Evolutionary conservation across 192 early-diverging fungal genomes (phyloP).

Genomic region (Coemansia furcata): DNA sequence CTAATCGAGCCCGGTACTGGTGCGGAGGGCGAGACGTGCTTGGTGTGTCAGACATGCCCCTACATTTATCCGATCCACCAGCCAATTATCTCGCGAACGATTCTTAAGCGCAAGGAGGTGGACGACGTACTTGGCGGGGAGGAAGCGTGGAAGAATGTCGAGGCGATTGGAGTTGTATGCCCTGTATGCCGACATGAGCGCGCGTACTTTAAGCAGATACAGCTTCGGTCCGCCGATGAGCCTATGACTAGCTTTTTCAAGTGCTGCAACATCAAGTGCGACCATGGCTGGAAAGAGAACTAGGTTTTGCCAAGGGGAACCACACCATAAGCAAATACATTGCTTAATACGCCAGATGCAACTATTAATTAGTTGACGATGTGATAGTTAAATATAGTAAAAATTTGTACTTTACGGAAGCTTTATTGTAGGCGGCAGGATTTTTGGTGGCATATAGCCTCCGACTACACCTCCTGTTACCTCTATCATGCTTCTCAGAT

Average conservation of each 20-base stretch:
- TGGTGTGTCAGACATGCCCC: constrained; percentile 85
- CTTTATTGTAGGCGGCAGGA: constrained; percentile 29
- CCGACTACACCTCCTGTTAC: background rate
- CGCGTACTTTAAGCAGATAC: constrained; percentile 83
- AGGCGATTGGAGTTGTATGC: constrained; percentile 57
- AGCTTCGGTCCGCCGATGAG: constrained; percentile 94
- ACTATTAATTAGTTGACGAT: background rate
- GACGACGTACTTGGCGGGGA: constrained; percentile 94
- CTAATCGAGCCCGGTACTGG: constrained; percentile 57
- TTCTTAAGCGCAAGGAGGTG: constrained; percentile 76
- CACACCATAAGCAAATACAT: background rate
- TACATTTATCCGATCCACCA: constrained; percentile 73
- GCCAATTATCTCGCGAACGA: constrained; percentile 62
- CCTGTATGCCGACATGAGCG: constrained; percentile 67
- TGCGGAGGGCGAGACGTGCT: constrained; percentile 58
- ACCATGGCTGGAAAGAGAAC: constrained; percentile 70
- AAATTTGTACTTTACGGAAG: constrained; percentile 21
- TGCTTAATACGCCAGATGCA: background rate
- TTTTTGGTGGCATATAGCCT: background rate
- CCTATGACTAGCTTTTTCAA: constrained; percentile 92
- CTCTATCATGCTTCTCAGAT: constrained; percentile 44
- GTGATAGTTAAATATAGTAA: background rate
- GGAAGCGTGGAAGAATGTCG: constrained; percentile 87
- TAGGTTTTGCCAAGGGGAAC: constrained; percentile 11
- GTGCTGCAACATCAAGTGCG: constrained; percentile 69